These are phyloP conservation scores for Phalaenopsis equestris DNA, from an alignment of 106 monocot genomes.

Conservation along the genomic window DNA sequence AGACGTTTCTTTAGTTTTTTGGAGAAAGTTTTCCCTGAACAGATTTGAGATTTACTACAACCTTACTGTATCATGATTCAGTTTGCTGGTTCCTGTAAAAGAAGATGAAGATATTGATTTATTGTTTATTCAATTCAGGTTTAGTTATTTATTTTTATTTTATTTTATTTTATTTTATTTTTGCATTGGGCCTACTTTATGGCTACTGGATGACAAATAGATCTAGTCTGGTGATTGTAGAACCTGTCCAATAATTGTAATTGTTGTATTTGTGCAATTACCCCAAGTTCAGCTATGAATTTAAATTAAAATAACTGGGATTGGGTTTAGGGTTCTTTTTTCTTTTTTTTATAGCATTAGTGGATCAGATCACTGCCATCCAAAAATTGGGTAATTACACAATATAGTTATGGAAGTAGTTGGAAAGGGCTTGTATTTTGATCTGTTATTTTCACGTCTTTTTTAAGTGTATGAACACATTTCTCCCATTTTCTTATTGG, in stretches of 20 bases:
- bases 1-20: slow-evolving; percentile 72
- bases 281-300: not conserved
- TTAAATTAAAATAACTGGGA: not conserved
- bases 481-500: no score
- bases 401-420: not conserved
- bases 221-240: not conserved
- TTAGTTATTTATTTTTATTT: not conserved
- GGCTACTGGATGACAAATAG: not conserved
- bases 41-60: slow-evolving; percentile 16
- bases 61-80: not conserved
- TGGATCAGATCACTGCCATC: not conserved
- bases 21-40: slow-evolving; percentile 83
- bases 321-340: not conserved
- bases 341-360: not conserved
- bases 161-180: not conserved
- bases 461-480: no score
- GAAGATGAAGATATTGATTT: no score
- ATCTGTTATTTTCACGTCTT: not conserved
- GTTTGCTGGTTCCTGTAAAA: not conserved
- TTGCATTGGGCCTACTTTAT: not conserved
- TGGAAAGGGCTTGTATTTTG: not conserved
- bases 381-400: not conserved
- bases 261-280: not conserved
- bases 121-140: not conserved
- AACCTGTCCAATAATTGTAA: not conserved